Evolutionary conservation across 305 asterid species (phyloP).

Genomic region (Euphrasia arctica): DNA sequence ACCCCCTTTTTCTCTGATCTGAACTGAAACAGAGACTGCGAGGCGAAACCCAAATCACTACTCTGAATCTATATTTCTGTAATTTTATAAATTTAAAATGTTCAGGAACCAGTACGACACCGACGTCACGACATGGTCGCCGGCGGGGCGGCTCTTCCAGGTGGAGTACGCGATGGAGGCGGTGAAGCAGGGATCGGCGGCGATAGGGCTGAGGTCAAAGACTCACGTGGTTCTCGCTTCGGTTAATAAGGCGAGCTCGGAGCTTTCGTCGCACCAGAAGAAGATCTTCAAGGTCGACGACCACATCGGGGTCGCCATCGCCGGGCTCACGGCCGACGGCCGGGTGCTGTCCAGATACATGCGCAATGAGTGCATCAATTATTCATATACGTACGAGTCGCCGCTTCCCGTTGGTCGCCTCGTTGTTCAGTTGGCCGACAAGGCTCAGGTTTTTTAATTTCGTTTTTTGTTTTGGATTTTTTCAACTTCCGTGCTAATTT

Average conservation of each 20-base stretch:
- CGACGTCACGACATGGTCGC: constrained; percentile 89
- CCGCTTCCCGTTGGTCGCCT: constrained; percentile 57
- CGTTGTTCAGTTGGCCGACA: constrained; percentile 7
- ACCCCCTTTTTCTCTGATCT: background rate
- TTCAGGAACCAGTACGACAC: constrained; percentile 84
- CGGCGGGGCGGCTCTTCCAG: constrained; percentile 81
- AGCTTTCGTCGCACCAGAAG: constrained; percentile 83
- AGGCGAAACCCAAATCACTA: background rate
- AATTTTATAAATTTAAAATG: constrained; percentile 29
- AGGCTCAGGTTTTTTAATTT: background rate
- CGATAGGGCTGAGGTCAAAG: constrained; percentile 85
- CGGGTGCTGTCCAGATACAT: constrained; percentile 76
- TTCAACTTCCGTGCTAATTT: background rate
- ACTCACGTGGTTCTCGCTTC: constrained; percentile 73
- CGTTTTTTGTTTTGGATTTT: background rate
- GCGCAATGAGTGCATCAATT: constrained; percentile 78
- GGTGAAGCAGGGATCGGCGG: constrained; percentile 89
- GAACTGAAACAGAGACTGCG: background rate
- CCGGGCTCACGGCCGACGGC: constrained; percentile 85
- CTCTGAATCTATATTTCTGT: background rate
- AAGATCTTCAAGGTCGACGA: constrained; percentile 90
- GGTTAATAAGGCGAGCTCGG: constrained; percentile 72
- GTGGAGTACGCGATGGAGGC: constrained; percentile 95
- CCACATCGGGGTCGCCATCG: constrained; percentile 71
- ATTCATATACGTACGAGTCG: constrained; percentile 64